Conservation (phyloP, 495 filamentous ascomycete genomes). For the Penicillium daleae region DNA sequence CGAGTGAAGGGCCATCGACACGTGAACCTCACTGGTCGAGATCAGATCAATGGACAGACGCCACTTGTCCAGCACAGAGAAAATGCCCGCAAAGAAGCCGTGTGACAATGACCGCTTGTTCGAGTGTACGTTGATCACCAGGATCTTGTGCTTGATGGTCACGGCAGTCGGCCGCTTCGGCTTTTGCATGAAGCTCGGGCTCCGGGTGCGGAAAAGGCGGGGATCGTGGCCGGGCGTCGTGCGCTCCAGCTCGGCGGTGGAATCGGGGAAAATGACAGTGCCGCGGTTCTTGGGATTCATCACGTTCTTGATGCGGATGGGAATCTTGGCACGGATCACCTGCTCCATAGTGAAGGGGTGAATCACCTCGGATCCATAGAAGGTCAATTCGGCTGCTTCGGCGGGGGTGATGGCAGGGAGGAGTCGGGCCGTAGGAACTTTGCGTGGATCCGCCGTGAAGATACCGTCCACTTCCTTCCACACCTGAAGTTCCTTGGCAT, state of each 20-base stretch:
- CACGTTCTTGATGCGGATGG: conserved; percentile 97
- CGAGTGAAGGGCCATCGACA: conserved; percentile 91
- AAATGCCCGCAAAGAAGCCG: conserved; percentile 90
- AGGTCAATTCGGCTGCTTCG: conserved; percentile 89
- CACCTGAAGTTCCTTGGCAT: conserved; percentile 80
- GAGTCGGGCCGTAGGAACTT: conserved; percentile 81
- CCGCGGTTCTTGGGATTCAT: conserved; percentile 88
- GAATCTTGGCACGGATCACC: conserved; percentile 88
- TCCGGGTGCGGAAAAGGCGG: conserved; percentile 51
- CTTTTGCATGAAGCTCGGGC: conserved; percentile 49
- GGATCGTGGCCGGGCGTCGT: conserved; percentile 51
- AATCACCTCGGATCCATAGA: conserved; percentile 94
- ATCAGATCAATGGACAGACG: conserved; percentile 88
- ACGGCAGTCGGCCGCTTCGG: conserved; percentile 86
- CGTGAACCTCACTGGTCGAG: conserved; percentile 91
- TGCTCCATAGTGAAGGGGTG: conserved; percentile 99
- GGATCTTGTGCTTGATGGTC: conserved; percentile 91
- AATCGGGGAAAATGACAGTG: conserved; percentile 75
- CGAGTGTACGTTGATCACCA: conserved; percentile 92
- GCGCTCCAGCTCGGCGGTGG: conserved; percentile 49
- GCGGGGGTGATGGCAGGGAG: conserved; percentile 79
- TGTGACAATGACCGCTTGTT: conserved; percentile 88
- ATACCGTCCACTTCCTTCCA: conserved; percentile 96
- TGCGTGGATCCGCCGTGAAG: conserved; percentile 85
- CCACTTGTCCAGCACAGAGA: conserved; percentile 79